These are phyloP conservation scores for Aspergillus piperis DNA, from an alignment of 2,329 filamentous ascomycete genomes.

Conservation along the genomic window DNA sequence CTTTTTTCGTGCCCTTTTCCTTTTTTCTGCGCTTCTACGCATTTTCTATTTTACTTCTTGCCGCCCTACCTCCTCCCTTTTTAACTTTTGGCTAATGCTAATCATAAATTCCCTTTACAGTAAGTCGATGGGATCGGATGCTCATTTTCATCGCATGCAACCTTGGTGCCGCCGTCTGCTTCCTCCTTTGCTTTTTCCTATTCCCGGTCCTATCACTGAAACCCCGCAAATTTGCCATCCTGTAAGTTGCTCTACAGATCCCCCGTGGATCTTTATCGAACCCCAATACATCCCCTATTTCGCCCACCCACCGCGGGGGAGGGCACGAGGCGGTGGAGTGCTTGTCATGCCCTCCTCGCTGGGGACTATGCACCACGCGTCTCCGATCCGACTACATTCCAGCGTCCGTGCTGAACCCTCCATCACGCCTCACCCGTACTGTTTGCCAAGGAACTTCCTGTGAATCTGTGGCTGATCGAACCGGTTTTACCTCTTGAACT, in stretches of 20 bases:
- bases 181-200: conserved; percentile 84
- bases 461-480: conserved; percentile 28
- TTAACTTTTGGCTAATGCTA: conserved; percentile 16
- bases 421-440: conserved; percentile 1
- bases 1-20: conserved; percentile 1
- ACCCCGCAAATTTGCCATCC: conserved; percentile 91
- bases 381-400: conserved; percentile 9
- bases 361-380: conserved; percentile 11
- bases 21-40: conserved; percentile 4
- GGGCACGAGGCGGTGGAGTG: conserved; percentile 19
- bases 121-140: conserved; percentile 95
- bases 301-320: conserved; percentile 12
- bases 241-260: conserved; percentile 67
- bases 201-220: conserved; percentile 79
- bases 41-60: conserved; percentile 1
- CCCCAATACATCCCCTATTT: conserved; percentile 19
- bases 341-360: conserved; percentile 29
- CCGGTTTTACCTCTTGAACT: conserved; percentile 24
- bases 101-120: conserved; percentile 52
- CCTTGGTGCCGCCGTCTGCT: conserved; percentile 83
- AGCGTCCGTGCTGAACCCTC: conserved; percentile 6
- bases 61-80: not conserved
- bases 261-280: conserved; percentile 12
- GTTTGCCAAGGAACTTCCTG: conserved; percentile 1
- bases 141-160: conserved; percentile 92